Evolutionary conservation across 2,329 filamentous ascomycete species (phyloP).

Genomic region (Alternaria conjuncta): DNA sequence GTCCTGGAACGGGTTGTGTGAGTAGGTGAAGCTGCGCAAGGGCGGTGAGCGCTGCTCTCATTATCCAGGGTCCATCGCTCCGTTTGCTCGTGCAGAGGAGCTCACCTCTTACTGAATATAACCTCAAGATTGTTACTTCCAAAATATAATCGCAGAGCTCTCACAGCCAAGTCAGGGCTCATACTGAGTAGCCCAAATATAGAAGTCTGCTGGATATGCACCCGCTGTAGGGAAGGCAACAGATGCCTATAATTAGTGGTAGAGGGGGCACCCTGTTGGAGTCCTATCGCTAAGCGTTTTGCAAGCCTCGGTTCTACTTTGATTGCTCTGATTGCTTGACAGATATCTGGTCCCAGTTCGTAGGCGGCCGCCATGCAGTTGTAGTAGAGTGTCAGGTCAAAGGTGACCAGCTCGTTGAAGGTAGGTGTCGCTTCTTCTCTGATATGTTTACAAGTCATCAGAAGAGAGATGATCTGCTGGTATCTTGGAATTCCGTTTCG

Average conservation of each 20-base stretch:
- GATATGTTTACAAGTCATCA: neutral
- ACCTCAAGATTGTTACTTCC: neutral
- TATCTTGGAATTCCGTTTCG: neutral
- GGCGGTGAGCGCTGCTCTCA: neutral
- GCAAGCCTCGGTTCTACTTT: neutral
- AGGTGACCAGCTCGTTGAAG: conserved; percentile 6
- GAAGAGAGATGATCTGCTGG: neutral
- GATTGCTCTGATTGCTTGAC: conserved; percentile 1
- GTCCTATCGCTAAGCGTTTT: neutral
- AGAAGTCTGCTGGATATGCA: neutral
- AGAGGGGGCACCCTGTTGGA: neutral
- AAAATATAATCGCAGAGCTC: conserved; percentile 3
- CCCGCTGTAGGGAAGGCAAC: conserved; percentile 4
- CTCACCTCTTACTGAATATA: neutral
- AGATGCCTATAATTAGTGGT: neutral
- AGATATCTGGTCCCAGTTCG: conserved; percentile 1
- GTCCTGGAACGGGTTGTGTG: neutral
- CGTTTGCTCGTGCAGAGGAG: neutral
- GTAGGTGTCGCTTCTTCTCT: conserved; percentile 1
- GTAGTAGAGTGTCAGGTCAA: conserved; percentile 4
- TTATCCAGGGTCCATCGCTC: neutral
- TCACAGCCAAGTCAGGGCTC: conserved; percentile 3
- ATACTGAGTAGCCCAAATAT: conserved; percentile 1
- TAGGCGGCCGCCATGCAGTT: conserved; percentile 5
- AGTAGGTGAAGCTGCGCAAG: neutral